Conservation (phyloP, 1,284 basidiomycete genomes). For the Blastosporella zonata region DNA sequence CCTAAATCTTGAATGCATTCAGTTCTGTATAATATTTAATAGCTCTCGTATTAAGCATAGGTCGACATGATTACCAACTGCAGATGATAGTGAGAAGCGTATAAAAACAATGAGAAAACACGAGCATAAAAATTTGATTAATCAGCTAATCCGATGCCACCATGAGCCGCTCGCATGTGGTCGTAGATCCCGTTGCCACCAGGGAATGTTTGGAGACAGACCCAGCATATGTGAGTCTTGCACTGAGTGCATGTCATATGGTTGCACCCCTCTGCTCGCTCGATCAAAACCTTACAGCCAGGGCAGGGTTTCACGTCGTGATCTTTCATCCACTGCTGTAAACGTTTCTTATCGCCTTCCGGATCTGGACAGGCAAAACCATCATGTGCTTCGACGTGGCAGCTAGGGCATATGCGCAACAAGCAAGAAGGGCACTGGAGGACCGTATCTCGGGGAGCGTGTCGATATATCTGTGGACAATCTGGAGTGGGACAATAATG, state of each 20-base stretch:
- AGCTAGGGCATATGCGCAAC: constrained; percentile 61
- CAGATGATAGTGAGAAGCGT: too few relatives aligned
- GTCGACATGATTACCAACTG: too few relatives aligned
- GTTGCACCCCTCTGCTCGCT: constrained; percentile 70
- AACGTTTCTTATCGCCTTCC: constrained; percentile 48
- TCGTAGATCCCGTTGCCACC: constrained; percentile 45
- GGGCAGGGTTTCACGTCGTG: constrained; percentile 72
- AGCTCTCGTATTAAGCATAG: too few relatives aligned
- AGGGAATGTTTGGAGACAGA: constrained; percentile 64
- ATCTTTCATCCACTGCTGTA: constrained; percentile 55
- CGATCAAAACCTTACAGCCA: constrained; percentile 62
- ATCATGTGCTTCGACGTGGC: constrained; percentile 65
- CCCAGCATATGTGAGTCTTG: constrained; percentile 75
- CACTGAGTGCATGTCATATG: constrained; percentile 72
- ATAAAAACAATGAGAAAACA: constrained; percentile 6
- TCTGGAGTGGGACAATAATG: constrained; percentile 74
- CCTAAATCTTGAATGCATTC: too few relatives aligned
- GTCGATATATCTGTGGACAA: constrained; percentile 67
- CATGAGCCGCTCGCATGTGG: constrained; percentile 37
- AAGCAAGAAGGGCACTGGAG: constrained; percentile 73
- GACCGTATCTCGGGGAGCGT: constrained; percentile 43
- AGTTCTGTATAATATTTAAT: too few relatives aligned
- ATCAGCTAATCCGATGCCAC: constrained; percentile 31
- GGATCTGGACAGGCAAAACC: constrained; percentile 57
- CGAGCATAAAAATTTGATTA: neutral